These are phyloP conservation scores for Lactifluus echinatus DNA, from an alignment of 768 basidiomycete genomes.

Conservation along the genomic window DNA sequence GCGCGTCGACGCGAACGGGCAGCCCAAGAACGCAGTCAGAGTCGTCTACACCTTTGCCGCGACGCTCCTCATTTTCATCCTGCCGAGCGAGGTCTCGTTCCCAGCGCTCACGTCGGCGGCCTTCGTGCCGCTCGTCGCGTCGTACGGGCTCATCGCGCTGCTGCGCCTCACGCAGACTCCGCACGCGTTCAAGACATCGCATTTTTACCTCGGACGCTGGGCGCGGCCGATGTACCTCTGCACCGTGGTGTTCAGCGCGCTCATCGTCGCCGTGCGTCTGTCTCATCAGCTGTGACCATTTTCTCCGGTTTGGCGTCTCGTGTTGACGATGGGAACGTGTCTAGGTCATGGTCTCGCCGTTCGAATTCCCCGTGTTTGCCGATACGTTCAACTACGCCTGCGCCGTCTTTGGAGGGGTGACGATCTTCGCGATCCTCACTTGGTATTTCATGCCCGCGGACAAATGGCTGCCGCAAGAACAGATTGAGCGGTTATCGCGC, in stretches of 20 bases:
- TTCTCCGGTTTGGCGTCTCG: slow-evolving; percentile 4
- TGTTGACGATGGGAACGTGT: slow-evolving; percentile 7
- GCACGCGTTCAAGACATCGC: slow-evolving; percentile 59
- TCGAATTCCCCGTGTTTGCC: slow-evolving; percentile 73
- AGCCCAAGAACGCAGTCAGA: slow-evolving; percentile 79
- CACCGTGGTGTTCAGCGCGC: slow-evolving; percentile 59
- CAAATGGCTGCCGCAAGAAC: slow-evolving; percentile 68
- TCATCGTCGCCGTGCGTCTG: slow-evolving; percentile 65
- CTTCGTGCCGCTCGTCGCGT: slow-evolving; percentile 78
- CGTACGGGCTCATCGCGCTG: slow-evolving; percentile 75
- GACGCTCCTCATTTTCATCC: slow-evolving; percentile 70
- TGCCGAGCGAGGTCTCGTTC: slow-evolving; percentile 88
- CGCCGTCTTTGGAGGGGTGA: slow-evolving; percentile 73
- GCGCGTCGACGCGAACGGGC: slow-evolving; percentile 55
- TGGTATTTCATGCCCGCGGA: slow-evolving; percentile 78
- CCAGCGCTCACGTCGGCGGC: slow-evolving; percentile 84
- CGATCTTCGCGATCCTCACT: slow-evolving; percentile 64
- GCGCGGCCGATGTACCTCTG: slow-evolving; percentile 61
- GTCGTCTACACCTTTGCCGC: slow-evolving; percentile 79
- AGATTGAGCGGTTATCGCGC: slow-evolving; percentile 42
- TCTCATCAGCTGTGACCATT: background rate
- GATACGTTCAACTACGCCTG: slow-evolving; percentile 76
- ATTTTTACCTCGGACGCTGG: slow-evolving; percentile 62
- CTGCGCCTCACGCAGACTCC: slow-evolving; percentile 75
- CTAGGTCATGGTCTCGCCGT: slow-evolving; percentile 79